Evolutionary conservation across 306 rosid genomes (phyloP).

Genomic region (Glycyrrhiza uralensis): DNA sequence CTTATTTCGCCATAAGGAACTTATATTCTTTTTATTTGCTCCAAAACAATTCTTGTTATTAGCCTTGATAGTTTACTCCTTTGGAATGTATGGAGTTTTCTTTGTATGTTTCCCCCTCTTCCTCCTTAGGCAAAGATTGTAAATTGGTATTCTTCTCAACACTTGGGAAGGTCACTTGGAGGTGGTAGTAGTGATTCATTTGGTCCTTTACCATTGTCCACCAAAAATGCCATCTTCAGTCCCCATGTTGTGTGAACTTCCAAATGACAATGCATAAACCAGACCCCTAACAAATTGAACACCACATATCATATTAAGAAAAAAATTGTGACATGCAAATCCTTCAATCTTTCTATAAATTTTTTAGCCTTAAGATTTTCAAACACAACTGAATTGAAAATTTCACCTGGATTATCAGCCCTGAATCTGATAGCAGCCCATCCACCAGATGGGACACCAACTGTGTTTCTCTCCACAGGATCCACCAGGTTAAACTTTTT

Average conservation of each 20-base stretch:
- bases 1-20: neutral
- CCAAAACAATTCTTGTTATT: slow-evolving; percentile 9
- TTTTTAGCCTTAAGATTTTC: neutral
- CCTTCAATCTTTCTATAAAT: neutral
- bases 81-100: neutral
- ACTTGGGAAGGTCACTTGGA: slow-evolving; percentile 69
- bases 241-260: slow-evolving; percentile 95
- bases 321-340: neutral
- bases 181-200: slow-evolving; percentile 71
- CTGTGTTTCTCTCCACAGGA: slow-evolving; percentile 84
- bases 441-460: slow-evolving; percentile 77
- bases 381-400: neutral
- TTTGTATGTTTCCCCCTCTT: neutral
- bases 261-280: slow-evolving; percentile 74
- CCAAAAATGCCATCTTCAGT: slow-evolving; percentile 83
- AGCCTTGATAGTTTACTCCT: neutral
- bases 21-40: neutral
- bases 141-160: slow-evolving; percentile 28
- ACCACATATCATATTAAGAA: neutral
- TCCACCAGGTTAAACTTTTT: slow-evolving; percentile 68
- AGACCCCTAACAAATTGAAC: slow-evolving; percentile 46
- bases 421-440: slow-evolving; percentile 80
- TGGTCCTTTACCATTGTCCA: slow-evolving; percentile 78
- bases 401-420: slow-evolving; percentile 88
- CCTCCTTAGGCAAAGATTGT: neutral